Percentiles rank a stretch among this genome's conserved stretches.
phyloP scores from a whole-genome alignment of 305 asterid species.

The Rubia occidens region DNA sequence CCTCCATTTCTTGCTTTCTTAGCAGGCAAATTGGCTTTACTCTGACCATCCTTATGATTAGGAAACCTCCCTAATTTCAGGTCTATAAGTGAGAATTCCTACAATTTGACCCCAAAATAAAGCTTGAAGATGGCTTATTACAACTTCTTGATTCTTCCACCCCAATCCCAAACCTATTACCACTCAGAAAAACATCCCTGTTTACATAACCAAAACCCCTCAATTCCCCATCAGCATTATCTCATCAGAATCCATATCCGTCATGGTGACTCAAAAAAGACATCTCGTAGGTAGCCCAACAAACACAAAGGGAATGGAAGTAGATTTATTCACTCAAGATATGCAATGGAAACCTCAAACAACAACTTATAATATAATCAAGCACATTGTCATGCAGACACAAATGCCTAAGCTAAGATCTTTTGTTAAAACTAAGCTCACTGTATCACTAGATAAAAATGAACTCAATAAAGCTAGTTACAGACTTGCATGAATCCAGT shows the following conservation, averaged over 20 bases:
- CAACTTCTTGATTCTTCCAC: conserved; percentile 19
- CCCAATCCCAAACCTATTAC: too few species aligned
- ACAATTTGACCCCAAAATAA: conserved; percentile 23
- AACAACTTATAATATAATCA: not conserved
- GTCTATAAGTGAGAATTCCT: conserved; percentile 30
- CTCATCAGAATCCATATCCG: too few species aligned
- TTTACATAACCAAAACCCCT: too few species aligned
- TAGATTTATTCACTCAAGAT: not conserved
- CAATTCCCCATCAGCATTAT: too few species aligned
- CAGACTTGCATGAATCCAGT: conserved; percentile 95
- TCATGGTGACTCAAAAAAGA: too few species aligned
- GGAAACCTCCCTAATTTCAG: conserved; percentile 31
- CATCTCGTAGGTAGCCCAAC: too few species aligned
- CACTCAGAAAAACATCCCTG: too few species aligned
- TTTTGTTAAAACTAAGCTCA: not conserved
- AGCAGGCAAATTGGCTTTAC: conserved; percentile 17
- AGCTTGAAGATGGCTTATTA: conserved; percentile 26
- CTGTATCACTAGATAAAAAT: conserved; percentile 4
- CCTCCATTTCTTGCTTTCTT: conserved; percentile 31
- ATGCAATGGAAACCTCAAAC: not conserved
- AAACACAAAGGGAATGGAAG: not conserved
- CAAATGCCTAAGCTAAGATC: not conserved
- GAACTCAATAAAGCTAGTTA: conserved; percentile 14
- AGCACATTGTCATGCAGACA: not conserved
- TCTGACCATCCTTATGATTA: conserved; percentile 23